Percentiles rank a stretch among this genome's conserved stretches.
phyloP scores from a whole-genome alignment of 2,329 filamentous ascomycete genomes.

The Hymenoscyphus repandus region DNA sequence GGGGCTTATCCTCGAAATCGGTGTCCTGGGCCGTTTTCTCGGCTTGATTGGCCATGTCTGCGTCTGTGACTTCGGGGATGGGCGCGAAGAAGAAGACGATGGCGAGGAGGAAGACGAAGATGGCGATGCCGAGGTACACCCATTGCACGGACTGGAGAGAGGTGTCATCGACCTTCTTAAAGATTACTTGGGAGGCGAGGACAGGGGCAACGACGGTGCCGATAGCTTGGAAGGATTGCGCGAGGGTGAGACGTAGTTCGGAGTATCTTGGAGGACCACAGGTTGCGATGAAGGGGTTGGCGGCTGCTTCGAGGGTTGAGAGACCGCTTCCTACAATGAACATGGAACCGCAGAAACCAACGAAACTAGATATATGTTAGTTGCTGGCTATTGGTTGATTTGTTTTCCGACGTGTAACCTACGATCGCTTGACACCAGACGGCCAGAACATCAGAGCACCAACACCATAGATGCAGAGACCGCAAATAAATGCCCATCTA shows the following conservation, averaged over 20 bases:
- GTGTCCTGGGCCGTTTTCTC: conserved; percentile 15
- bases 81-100: conserved; percentile 64
- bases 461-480: conserved; percentile 66
- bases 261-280: conserved; percentile 70
- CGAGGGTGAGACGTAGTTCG: conserved; percentile 68
- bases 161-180: conserved; percentile 44
- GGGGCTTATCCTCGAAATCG: conserved; percentile 19
- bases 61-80: conserved; percentile 49
- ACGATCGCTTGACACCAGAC: conserved; percentile 49
- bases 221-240: conserved; percentile 70
- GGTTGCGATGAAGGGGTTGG: conserved; percentile 66
- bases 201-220: conserved; percentile 69
- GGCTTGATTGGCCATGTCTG: conserved; percentile 46
- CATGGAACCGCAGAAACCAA: conserved; percentile 26
- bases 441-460: conserved; percentile 83
- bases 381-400: not conserved
- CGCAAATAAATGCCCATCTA: conserved; percentile 72
- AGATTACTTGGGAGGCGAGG: conserved; percentile 64
- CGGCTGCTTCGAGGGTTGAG: conserved; percentile 71
- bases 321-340: conserved; percentile 74
- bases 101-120: conserved; percentile 65
- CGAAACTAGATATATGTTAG: conserved; percentile 14
- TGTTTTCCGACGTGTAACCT: conserved; percentile 2
- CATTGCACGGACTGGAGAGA: conserved; percentile 71
- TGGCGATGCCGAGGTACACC: conserved; percentile 74